A percentile compares a stretch with the other conserved stretches of the same genome.
Conservation (phyloP, 73 alveolate species). For the Paramecium sexaurelia region DNA sequence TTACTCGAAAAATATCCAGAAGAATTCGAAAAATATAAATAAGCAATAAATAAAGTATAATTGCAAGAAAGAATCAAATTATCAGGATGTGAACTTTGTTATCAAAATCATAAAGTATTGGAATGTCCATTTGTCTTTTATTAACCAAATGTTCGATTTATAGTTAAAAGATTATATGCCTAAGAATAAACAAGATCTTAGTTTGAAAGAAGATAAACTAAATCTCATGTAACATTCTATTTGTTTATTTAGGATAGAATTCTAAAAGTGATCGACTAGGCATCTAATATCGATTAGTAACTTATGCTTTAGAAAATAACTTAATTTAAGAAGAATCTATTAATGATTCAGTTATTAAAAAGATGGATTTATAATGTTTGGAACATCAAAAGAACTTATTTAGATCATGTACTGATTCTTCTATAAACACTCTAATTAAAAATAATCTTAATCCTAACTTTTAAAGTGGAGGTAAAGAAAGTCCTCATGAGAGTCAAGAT, state of each 20-base stretch:
- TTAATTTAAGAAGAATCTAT: conserved; percentile 6
- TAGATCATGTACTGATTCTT: background rate
- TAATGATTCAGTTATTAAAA: background rate
- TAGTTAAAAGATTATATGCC: background rate
- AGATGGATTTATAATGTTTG: background rate
- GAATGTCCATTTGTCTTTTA: conserved; percentile 53
- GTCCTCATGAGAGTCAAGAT: conserved; percentile 10
- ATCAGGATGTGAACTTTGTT: conserved; percentile 48
- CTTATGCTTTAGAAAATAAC: conserved; percentile 17
- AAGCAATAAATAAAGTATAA: background rate
- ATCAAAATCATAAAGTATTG: conserved; percentile 10
- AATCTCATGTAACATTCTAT: background rate
- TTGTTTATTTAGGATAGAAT: background rate
- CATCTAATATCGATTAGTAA: background rate
- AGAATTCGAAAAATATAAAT: background rate
- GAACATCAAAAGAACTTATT: background rate
- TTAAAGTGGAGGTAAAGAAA: background rate
- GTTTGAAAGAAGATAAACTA: background rate
- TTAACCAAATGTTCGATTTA: conserved; percentile 21
- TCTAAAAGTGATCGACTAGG: conserved; percentile 23
- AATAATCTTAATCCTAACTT: background rate
- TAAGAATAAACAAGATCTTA: background rate
- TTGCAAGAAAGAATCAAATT: conserved; percentile 15
- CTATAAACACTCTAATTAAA: background rate
- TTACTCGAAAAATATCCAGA: conserved; percentile 32